Evolutionary conservation across 208 protist genomes (phyloP), one percentile per base, ranked within the genome.

Genomic region (Trypanosoma theileri): DNA sequence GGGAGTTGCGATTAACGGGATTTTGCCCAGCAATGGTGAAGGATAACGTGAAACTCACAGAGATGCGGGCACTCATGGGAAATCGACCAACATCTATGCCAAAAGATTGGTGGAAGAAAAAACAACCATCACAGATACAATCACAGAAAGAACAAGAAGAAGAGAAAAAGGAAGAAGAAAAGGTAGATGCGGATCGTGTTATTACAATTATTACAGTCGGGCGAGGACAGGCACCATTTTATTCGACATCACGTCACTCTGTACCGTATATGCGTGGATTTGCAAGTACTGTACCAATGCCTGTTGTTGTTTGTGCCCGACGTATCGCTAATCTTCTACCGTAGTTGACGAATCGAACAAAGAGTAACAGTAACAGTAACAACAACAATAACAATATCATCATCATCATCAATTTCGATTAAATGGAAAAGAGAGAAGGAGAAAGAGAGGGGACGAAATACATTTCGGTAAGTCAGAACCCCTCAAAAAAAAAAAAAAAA

Each of bases 1-100:
- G 40, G 56, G 65, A 73, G n/a, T 60, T 96, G 63, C 85, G 88
- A 22, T 64, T 71, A 9, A 85, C 80, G 0, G 88, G 86, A 13
- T 94, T 94, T 71, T 96, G 85, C 66, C 91, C 91, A 6, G 86
- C 91, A 12, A 93, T 96, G 86, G 72, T 85, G 16, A 88, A 89
- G 63, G 83, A 84, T 44, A 76, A 65, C 21, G 80, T 96, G n/a
- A 72, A 65, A 28, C 69, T 84, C 42, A 69, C 69, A 41, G 83
- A 92, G 56, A 69, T 96, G 62, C 91, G 86, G 16, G 77, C 74
- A 12, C 70, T 86, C 22, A 59, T 28, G 3, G 64, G 13, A 17
- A 53, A 52, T 1, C 35, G 51, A 2, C 54, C 66, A 21, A 44
- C 17, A 0, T 24, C 57, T 4, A 84, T 89, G 79, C 89, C 84